Conservation (phyloP, 1,139 yeast genomes). For the Nakaseomyces nivariensis region DNA sequence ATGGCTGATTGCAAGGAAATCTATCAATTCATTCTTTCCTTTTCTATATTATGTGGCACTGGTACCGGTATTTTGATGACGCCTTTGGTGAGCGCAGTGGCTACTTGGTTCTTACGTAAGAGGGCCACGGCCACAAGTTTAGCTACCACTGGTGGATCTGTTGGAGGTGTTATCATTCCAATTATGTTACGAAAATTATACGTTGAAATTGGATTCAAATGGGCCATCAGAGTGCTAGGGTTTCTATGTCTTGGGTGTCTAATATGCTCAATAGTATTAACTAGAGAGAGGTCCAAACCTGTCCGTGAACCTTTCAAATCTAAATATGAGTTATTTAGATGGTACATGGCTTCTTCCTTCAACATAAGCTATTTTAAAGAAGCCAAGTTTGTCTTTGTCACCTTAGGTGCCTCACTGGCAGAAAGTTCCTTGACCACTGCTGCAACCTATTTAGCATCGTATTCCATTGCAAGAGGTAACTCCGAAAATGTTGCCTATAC, state of each 20-base stretch:
- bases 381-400: constrained; percentile 33
- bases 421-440: constrained; percentile 49
- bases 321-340: constrained; percentile 17
- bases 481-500: constrained; percentile 42
- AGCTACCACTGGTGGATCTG: constrained; percentile 54
- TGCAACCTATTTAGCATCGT: constrained; percentile 23
- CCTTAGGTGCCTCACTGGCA: constrained; percentile 37
- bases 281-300: constrained; percentile 37
- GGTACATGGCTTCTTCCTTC: constrained; percentile 24
- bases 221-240: constrained; percentile 54
- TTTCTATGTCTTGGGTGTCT: constrained; percentile 39
- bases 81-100: constrained; percentile 47
- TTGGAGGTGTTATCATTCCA: constrained; percentile 56
- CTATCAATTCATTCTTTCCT: constrained; percentile 47
- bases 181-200: constrained; percentile 48
- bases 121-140: constrained; percentile 48
- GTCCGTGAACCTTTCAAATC: constrained; percentile 17
- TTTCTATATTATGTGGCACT: constrained; percentile 42
- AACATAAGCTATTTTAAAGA: constrained; percentile 34
- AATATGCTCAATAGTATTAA: constrained; percentile 33
- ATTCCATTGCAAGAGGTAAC: constrained; percentile 34
- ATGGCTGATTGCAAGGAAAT: constrained; percentile 41
- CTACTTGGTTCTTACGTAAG: constrained; percentile 47
- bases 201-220: constrained; percentile 42
- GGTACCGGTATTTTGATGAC: constrained; percentile 50